Evolutionary conservation across 2,329 filamentous ascomycete species (phyloP).

Genomic region (Venturia pyrina): DNA sequence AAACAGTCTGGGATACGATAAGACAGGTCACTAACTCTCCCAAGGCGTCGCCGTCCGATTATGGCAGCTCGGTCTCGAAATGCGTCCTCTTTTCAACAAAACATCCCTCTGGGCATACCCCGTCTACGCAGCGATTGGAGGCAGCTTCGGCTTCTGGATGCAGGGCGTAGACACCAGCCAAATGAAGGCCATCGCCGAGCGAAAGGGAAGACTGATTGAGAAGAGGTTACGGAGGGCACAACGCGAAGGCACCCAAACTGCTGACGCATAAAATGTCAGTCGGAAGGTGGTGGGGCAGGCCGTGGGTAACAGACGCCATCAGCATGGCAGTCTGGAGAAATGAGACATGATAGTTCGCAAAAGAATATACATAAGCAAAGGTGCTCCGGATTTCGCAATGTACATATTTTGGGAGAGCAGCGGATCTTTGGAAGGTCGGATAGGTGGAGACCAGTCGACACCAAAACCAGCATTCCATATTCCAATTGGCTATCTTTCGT

Average conservation of each 20-base stretch:
- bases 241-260: neutral
- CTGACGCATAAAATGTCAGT: neutral
- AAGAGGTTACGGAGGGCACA: constrained; percentile 59
- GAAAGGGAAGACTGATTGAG: constrained; percentile 73
- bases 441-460: neutral
- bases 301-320: neutral
- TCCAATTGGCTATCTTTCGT: neutral
- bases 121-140: constrained; percentile 73
- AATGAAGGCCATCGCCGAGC: constrained; percentile 62
- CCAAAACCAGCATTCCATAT: neutral
- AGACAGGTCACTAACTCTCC: constrained; percentile 20
- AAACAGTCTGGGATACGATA: constrained; percentile 14
- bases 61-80: constrained; percentile 97
- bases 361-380: too few species aligned
- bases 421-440: neutral
- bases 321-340: neutral
- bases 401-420: neutral
- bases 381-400: neutral
- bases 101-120: constrained; percentile 87
- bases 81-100: constrained; percentile 85
- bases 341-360: neutral
- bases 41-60: constrained; percentile 81
- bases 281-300: neutral
- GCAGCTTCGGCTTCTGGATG: constrained; percentile 94
- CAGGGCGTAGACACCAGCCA: constrained; percentile 82